Percentiles rank a stretch among this genome's conserved stretches.
Conservation (phyloP, 495 filamentous ascomycete species). For the Cercophora newfieldiana region DNA sequence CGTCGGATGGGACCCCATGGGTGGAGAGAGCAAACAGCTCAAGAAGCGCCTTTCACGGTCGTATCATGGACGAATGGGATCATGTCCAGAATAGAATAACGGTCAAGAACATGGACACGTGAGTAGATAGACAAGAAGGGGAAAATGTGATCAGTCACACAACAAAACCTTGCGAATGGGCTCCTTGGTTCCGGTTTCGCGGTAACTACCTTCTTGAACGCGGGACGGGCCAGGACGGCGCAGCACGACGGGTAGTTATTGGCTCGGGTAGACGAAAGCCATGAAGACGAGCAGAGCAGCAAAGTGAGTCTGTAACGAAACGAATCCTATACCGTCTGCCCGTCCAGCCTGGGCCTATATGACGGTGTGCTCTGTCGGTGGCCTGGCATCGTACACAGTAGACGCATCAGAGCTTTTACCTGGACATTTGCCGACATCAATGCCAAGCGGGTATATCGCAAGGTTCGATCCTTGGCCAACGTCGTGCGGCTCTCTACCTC, state of each 20-base stretch:
- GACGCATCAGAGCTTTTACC: not conserved
- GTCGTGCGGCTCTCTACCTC: slow-evolving; percentile 8
- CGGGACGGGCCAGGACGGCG: slow-evolving; percentile 22
- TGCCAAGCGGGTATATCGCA: slow-evolving; percentile 9
- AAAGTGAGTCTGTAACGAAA: not conserved
- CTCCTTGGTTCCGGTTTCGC: slow-evolving; percentile 29
- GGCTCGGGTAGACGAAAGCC: slow-evolving; percentile 6
- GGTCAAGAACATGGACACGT: slow-evolving; percentile 15
- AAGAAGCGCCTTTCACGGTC: not conserved
- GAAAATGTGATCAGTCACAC: slow-evolving; percentile 21
- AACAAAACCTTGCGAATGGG: slow-evolving; percentile 18
- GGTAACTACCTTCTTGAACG: slow-evolving; percentile 17
- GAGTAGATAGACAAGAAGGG: slow-evolving; percentile 1
- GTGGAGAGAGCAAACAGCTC: not conserved
- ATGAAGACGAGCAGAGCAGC: not conserved
- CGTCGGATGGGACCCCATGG: not conserved
- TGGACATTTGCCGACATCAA: slow-evolving; percentile 5
- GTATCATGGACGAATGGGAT: not conserved
- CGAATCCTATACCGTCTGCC: not conserved
- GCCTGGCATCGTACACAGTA: not conserved
- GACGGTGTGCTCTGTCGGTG: not conserved
- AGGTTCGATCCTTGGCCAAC: not conserved
- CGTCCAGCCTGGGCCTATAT: not conserved
- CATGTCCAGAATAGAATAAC: slow-evolving; percentile 1
- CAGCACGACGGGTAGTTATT: slow-evolving; percentile 14